phyloP scores from a whole-genome alignment of 2,329 filamentous ascomycete genomes.

The Dothiorella sarmentorum region DNA sequence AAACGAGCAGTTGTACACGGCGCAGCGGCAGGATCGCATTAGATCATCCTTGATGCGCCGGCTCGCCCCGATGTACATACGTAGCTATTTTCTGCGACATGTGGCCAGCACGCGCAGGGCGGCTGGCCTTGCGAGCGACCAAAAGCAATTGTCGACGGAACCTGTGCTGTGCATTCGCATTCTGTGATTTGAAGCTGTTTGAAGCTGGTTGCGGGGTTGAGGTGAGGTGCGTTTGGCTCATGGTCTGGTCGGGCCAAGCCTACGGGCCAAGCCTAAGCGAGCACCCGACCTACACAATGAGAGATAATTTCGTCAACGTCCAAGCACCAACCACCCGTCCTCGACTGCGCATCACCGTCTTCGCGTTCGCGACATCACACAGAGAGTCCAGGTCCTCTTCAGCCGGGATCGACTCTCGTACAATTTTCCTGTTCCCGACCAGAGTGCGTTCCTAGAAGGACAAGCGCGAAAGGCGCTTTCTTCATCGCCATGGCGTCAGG shows the following conservation, averaged over 20 bases:
- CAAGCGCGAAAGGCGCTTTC: constrained; percentile 45
- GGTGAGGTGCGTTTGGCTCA: neutral
- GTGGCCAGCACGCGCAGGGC: neutral
- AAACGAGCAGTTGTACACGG: constrained; percentile 8
- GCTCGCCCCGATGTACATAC: constrained; percentile 15
- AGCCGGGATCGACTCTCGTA: constrained; percentile 38
- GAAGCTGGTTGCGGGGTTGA: neutral
- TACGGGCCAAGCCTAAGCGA: too few relatives aligned
- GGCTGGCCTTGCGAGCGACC: constrained; percentile 7
- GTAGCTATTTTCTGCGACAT: constrained; percentile 14
- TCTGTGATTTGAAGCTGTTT: neutral
- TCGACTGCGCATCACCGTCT: constrained; percentile 3
- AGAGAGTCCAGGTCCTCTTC: constrained; percentile 38
- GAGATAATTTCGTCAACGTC: constrained; percentile 19
- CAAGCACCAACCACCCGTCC: constrained; percentile 8
- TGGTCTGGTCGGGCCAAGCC: too few relatives aligned
- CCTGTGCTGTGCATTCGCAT: neutral
- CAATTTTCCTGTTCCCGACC: constrained; percentile 27
- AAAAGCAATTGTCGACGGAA: constrained; percentile 4
- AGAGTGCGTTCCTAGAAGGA: constrained; percentile 42
- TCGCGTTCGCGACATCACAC: constrained; percentile 14
- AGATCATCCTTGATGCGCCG: constrained; percentile 11
- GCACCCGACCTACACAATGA: constrained; percentile 19
- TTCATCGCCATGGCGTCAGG: constrained; percentile 33
- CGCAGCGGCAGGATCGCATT: neutral